Evolutionary conservation across 1,284 basidiomycete genomes (phyloP).

Genomic region (Phellinidium pouzarii): DNA sequence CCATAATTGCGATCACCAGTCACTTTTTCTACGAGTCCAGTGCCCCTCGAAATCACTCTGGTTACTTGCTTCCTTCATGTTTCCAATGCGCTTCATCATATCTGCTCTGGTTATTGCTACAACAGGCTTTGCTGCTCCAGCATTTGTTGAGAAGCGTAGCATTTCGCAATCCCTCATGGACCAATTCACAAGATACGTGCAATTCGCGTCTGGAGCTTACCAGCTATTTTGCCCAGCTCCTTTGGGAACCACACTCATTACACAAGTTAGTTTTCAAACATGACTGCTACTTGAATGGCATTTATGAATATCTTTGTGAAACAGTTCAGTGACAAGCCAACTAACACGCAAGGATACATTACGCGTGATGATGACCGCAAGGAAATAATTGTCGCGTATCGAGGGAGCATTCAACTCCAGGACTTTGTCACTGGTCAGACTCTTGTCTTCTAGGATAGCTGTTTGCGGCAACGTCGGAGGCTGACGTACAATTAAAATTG

Average conservation of each 20-base stretch:
- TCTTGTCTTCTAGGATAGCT: too few relatives aligned
- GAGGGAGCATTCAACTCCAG: slow-evolving; percentile 17
- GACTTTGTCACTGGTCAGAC: slow-evolving; percentile 17
- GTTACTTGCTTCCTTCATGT: too few relatives aligned
- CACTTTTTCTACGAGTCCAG: too few relatives aligned
- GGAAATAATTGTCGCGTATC: slow-evolving; percentile 20
- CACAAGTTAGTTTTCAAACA: slow-evolving; percentile 6
- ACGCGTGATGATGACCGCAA: slow-evolving; percentile 17
- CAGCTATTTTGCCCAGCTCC: slow-evolving; percentile 16
- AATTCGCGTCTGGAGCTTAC: slow-evolving; percentile 20
- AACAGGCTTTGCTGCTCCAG: background rate
- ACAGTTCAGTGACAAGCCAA: slow-evolving; percentile 17
- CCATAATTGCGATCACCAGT: too few relatives aligned
- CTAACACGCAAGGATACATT: slow-evolving; percentile 19
- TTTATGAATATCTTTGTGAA: background rate
- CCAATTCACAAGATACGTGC: slow-evolving; percentile 17
- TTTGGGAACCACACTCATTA: slow-evolving; percentile 18
- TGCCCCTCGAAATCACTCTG: too few relatives aligned
- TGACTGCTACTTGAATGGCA: background rate
- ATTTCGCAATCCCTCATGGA: slow-evolving; percentile 17
- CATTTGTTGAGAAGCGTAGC: slow-evolving; percentile 8
- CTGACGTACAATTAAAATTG: background rate
- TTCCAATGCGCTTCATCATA: background rate
- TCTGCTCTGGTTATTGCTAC: background rate
- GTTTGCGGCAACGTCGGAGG: background rate